These are phyloP conservation scores for Manihot esculenta DNA, from an alignment of 441 rosid genomes.

Conservation along the genomic window DNA sequence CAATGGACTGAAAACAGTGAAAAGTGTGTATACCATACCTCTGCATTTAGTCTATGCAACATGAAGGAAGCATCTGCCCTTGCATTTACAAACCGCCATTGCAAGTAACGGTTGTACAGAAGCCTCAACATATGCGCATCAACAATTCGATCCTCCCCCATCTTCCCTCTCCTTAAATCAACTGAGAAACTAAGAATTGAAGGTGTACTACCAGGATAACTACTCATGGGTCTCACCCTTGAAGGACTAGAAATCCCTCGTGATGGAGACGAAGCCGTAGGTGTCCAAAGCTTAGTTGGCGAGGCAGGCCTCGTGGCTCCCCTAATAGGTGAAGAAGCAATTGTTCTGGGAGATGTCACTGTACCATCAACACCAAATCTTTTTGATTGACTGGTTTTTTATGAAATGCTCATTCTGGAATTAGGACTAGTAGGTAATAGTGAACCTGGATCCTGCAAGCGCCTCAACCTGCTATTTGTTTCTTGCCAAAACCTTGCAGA, in stretches of 20 bases:
- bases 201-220: slow-evolving; percentile 38
- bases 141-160: slow-evolving; percentile 60
- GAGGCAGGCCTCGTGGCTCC: slow-evolving; percentile 65
- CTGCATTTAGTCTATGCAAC: slow-evolving; percentile 58
- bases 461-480: slow-evolving; percentile 50
- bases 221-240: slow-evolving; percentile 51
- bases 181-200: slow-evolving; percentile 76
- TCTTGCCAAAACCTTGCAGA: slow-evolving; percentile 75
- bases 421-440: slow-evolving; percentile 38
- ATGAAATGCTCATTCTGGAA: slow-evolving; percentile 32
- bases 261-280: slow-evolving; percentile 47
- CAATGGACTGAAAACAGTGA: background rate
- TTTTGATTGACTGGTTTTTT: slow-evolving; percentile 46
- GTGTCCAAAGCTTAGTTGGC: slow-evolving; percentile 63
- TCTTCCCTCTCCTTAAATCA: slow-evolving; percentile 73
- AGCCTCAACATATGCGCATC: slow-evolving; percentile 78
- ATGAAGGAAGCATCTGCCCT: slow-evolving; percentile 59
- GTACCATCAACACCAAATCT: slow-evolving; percentile 56
- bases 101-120: slow-evolving; percentile 70
- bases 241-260: slow-evolving; percentile 73
- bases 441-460: slow-evolving; percentile 45
- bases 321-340: slow-evolving; percentile 47
- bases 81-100: slow-evolving; percentile 91
- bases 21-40: slow-evolving; percentile 50
- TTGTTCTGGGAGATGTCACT: slow-evolving; percentile 40